These are phyloP conservation scores for Acephala macrosclerotiorum DNA, from an alignment of 2,329 filamentous ascomycete genomes.

Conservation along the genomic window DNA sequence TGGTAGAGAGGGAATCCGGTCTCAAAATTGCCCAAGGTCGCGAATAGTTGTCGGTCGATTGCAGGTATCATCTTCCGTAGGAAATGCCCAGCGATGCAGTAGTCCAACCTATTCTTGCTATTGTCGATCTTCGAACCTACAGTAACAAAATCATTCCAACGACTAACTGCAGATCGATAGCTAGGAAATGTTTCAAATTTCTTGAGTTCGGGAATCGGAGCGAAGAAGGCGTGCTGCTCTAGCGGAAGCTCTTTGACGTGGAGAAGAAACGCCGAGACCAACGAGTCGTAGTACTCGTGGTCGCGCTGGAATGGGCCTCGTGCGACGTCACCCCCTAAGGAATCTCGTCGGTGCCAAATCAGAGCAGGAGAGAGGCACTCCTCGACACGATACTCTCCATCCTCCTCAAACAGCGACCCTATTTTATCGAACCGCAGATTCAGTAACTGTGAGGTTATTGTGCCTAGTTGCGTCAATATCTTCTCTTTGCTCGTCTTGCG, in stretches of 20 bases:
- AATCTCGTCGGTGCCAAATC: too few relatives aligned
- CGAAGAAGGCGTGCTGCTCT: constrained; percentile 41
- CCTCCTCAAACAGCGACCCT: constrained; percentile 25
- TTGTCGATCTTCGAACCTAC: constrained; percentile 38
- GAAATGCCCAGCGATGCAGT: constrained; percentile 36
- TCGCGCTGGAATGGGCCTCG: constrained; percentile 41
- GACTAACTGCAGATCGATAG: constrained; percentile 29
- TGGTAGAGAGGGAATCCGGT: constrained; percentile 36
- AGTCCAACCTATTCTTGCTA: constrained; percentile 39
- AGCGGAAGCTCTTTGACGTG: constrained; percentile 41
- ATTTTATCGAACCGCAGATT: constrained; percentile 26
- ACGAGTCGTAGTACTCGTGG: constrained; percentile 37
- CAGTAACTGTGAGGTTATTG: constrained; percentile 16
- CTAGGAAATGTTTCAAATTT: constrained; percentile 36
- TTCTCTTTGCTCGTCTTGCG: too few relatives aligned
- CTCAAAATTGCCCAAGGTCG: background rate
- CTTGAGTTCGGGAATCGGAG: constrained; percentile 37
- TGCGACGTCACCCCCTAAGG: constrained; percentile 27
- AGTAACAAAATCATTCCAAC: constrained; percentile 31
- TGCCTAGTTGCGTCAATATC: too few relatives aligned
- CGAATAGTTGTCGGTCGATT: constrained; percentile 13
- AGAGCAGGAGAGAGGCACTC: constrained; percentile 17
- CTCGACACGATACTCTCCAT: constrained; percentile 22
- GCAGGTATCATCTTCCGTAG: constrained; percentile 39
- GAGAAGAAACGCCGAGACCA: constrained; percentile 35